Base-by-base conservation (phyloP, 805 yeast species). In the Pichia nanzhaoensis region DNA sequence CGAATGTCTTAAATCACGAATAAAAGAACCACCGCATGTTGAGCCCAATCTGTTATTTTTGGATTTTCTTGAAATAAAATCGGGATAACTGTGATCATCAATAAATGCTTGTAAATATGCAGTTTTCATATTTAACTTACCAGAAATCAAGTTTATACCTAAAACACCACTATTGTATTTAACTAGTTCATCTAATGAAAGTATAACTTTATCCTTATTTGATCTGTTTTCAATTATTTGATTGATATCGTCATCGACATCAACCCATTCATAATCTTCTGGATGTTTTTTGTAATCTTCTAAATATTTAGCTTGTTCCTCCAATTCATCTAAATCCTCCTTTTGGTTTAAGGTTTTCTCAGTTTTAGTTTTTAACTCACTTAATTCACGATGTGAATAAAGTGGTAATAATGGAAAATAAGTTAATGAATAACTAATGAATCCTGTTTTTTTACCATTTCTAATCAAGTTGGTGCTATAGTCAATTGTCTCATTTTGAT, bases 1-100 rank as follows among this genome's bases (percentile, higher is more conserved):
- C 32, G 89, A 81, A 58, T 83, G 71, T 35, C 75, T 73, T 55
- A 85, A 70, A 59, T 85, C 93, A 61, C 95, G 76, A 41, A 85
- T 69, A 52, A 84, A 84, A 0, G 75, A 76, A 48, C 73, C 77
- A 18, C 80, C 83, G 20, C 64, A 59, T n/a, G 77, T 75, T 20
- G 70, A 56, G 13, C 57, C 51, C 27, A 84, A 59, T 12, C 50
- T 58, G 41, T 73, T 71, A 28, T 76, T 76, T 27, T 64, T 70
- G 2, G 78, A 59, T 54, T 68, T 74, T 10, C 75, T 60, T 1
- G 84, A 66, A 7, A 70, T 69, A 46, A 75, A 78, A 2, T 78
- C 70, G 2, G 93, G 88, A 41, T 69, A 73, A 1, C 72, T 69
- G 34, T 70, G 67, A 55, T 84, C 90, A 61, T 85, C 95, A 50